Base-by-base conservation (phyloP, 257 asterid species). In the Apocynum venetum region DNA sequence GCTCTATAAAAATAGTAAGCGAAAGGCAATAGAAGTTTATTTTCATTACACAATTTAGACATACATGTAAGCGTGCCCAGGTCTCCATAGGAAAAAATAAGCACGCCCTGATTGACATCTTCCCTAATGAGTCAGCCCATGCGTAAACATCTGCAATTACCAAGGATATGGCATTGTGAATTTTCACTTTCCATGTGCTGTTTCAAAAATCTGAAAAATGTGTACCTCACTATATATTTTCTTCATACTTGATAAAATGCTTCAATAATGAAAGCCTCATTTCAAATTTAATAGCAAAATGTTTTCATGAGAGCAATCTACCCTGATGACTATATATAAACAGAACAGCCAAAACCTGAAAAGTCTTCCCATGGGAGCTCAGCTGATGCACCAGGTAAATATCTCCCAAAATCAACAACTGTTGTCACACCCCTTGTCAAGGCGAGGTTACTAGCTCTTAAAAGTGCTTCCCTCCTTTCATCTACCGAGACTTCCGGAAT, bases 321-420 rank as follows among this genome's bases (percentile, higher is more conserved):
- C 68, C 17, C 2, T 43, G 6, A 11, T 69, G 46, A 38, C 43
- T 36, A 38, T 55, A 66, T 10, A 46, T 6, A 36, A 10, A 72
- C 20, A 31, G 48, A 17, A 67, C 14, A 72, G 20, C 43, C 38
- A 71, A 79, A 80, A 95, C 99, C 99, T 95, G 94, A 85, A 20
- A 89, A 89, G 86, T 95, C 99, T 82, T 93, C 94, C 99, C 98
- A 95, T 9, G 99, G 83, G 63, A 81, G 84, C 74, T 93, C 93
- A 51, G 89, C 76, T 41, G 93, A 81, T 79, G 81, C 84, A 72
- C 99, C 97, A 65, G 99, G 99, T 87, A 85, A 85, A 75, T 93
- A 93, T 86, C 97, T 87, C 69, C 99, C 99, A 67, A 93, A 53
- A 80, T 95, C 99, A 69, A 91, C 96, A 67, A 95, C 91, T 75